Conservation (phyloP, 192 early-diverging fungal genomes). For the Coemansia erecta region DNA sequence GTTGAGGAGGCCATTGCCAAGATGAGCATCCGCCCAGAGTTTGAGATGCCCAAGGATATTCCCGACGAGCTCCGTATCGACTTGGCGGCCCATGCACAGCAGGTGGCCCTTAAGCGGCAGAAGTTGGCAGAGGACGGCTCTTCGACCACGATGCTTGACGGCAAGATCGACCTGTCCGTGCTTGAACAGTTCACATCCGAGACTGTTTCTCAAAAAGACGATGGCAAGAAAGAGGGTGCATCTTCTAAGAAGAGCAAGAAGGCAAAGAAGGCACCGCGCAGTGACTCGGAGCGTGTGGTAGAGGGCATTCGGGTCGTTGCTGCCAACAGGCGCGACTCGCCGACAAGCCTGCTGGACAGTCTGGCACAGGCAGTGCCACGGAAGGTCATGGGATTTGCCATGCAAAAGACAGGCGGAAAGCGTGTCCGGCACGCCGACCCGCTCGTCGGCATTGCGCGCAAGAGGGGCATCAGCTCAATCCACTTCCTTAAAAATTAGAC, state of each 20-base stretch:
- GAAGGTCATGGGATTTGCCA: constrained; percentile 17
- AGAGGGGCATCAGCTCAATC: constrained; percentile 32
- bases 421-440: constrained; percentile 41
- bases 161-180: constrained; percentile 36
- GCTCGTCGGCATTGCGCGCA: constrained; percentile 37
- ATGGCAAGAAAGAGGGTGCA: constrained; percentile 14
- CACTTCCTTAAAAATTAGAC: constrained; percentile 30
- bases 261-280: constrained; percentile 4
- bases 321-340: constrained; percentile 17
- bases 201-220: constrained; percentile 10
- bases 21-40: constrained; percentile 5
- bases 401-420: constrained; percentile 22
- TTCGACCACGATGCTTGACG: background rate
- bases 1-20: constrained; percentile 14
- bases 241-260: constrained; percentile 17
- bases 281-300: constrained; percentile 25
- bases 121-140: background rate
- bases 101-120: background rate
- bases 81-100: background rate
- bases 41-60: constrained; percentile 28
- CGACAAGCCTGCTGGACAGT: constrained; percentile 23
- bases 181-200: constrained; percentile 39
- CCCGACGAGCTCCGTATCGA: constrained; percentile 41
- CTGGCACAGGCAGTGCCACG: constrained; percentile 34
- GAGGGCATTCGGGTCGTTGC: constrained; percentile 49